Conservation (phyloP, 352 stramenopile genomes). For the Pythium utonaiense region DNA sequence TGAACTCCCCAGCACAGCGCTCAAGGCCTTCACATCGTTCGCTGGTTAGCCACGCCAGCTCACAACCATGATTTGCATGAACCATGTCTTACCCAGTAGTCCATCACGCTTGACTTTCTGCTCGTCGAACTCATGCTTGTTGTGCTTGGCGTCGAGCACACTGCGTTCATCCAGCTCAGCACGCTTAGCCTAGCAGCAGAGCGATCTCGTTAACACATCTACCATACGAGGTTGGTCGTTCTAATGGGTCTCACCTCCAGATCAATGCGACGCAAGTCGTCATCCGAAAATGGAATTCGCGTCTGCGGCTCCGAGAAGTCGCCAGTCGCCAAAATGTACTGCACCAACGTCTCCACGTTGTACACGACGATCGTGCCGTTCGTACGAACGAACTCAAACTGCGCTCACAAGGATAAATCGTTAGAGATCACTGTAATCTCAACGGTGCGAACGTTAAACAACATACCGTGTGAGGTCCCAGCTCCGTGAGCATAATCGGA, state of each 20-base stretch:
- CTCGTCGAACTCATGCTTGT: slow-evolving; percentile 76
- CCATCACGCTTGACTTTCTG: slow-evolving; percentile 81
- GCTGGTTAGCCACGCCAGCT: not conserved
- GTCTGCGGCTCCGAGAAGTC: slow-evolving; percentile 89
- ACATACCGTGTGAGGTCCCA: slow-evolving; percentile 71
- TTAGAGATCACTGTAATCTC: slow-evolving; percentile 22
- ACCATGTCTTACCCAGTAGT: slow-evolving; percentile 47
- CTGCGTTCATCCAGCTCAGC: slow-evolving; percentile 63
- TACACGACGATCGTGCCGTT: slow-evolving; percentile 85
- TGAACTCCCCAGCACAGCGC: slow-evolving; percentile 80
- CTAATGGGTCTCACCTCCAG: slow-evolving; percentile 32
- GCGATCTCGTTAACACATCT: not conserved
- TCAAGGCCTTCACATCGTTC: slow-evolving; percentile 48
- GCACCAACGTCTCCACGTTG: slow-evolving; percentile 83
- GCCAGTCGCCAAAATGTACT: slow-evolving; percentile 87
- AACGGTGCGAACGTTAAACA: not conserved
- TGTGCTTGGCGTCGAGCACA: slow-evolving; percentile 68
- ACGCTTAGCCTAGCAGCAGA: slow-evolving; percentile 40
- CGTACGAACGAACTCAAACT: slow-evolving; percentile 82
- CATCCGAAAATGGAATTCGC: slow-evolving; percentile 82
- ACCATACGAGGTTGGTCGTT: not conserved
- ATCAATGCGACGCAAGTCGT: slow-evolving; percentile 76
- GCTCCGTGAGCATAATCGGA: slow-evolving; percentile 83
- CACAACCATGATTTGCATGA: not conserved
- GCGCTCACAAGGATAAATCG: slow-evolving; percentile 10